These are phyloP conservation scores for Atkinsonella hypoxylon DNA, from an alignment of 2,329 filamentous ascomycete species.

Conservation along the genomic window DNA sequence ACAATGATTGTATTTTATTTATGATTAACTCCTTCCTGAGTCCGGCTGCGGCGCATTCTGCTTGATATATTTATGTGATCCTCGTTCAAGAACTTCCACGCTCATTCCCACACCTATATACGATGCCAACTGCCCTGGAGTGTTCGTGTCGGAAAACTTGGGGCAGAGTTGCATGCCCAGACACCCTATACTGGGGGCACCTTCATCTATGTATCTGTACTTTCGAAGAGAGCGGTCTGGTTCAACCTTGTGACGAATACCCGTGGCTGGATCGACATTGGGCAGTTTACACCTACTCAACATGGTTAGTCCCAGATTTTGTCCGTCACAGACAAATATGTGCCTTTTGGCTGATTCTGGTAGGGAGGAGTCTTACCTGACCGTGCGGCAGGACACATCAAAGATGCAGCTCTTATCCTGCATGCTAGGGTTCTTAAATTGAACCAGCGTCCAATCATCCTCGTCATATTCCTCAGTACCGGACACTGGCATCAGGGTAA, in stretches of 20 bases:
- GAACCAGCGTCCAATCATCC: slow-evolving; percentile 54
- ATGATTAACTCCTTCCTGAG: not conserved
- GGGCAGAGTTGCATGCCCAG: slow-evolving; percentile 57
- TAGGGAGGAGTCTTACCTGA: slow-evolving; percentile 31
- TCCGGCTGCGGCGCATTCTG: slow-evolving; percentile 5
- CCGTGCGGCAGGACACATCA: slow-evolving; percentile 51
- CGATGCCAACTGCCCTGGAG: slow-evolving; percentile 23
- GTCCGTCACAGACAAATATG: no score
- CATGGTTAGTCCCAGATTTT: not conserved
- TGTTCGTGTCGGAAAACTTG: slow-evolving; percentile 26
- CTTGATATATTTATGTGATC: slow-evolving; percentile 29
- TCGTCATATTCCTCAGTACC: slow-evolving; percentile 55
- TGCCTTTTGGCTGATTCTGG: not conserved
- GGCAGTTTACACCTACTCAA: slow-evolving; percentile 46
- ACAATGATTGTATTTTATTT: not conserved
- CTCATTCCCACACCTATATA: slow-evolving; percentile 45
- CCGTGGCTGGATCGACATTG: slow-evolving; percentile 54
- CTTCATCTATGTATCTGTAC: slow-evolving; percentile 47
- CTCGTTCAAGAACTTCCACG: slow-evolving; percentile 35
- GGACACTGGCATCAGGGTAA: slow-evolving; percentile 32
- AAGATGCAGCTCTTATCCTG: slow-evolving; percentile 22
- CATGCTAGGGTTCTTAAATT: slow-evolving; percentile 32
- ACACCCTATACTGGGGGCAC: slow-evolving; percentile 43
- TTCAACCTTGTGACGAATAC: slow-evolving; percentile 40
- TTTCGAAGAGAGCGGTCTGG: slow-evolving; percentile 47